A percentile compares a stretch with the other conserved stretches of the same genome.
Conservation (phyloP, 2,329 filamentous ascomycete species). For the Colletotrichum tropicale region DNA sequence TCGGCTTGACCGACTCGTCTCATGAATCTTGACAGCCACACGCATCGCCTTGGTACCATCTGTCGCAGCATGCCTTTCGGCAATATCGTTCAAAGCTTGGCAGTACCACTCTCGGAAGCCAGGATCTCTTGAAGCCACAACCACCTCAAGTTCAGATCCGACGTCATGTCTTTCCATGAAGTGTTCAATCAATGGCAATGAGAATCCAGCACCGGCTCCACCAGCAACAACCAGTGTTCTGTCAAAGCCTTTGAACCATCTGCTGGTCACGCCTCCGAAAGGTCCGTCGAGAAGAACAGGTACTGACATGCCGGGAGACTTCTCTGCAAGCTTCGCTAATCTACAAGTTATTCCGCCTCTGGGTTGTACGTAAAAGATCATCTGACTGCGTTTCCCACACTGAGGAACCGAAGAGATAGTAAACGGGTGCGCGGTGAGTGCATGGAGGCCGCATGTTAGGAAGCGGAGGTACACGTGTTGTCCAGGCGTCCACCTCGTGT, state of each 20-base stretch:
- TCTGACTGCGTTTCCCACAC: slow-evolving; percentile 30
- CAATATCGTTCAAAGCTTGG: background rate
- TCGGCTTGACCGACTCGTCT: background rate
- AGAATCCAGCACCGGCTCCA: slow-evolving; percentile 60
- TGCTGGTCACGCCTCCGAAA: slow-evolving; percentile 55
- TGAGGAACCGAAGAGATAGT: slow-evolving; percentile 56
- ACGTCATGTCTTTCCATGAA: slow-evolving; percentile 21
- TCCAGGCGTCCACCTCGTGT: slow-evolving; percentile 51
- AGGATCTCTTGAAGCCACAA: slow-evolving; percentile 5
- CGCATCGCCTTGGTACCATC: background rate
- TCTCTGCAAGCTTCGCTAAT: slow-evolving; percentile 41
- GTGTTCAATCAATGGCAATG: slow-evolving; percentile 51
- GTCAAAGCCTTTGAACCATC: slow-evolving; percentile 43
- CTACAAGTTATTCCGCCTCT: slow-evolving; percentile 53
- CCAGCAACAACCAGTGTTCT: slow-evolving; percentile 54
- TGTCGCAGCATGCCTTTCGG: background rate
- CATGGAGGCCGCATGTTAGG: slow-evolving; percentile 43
- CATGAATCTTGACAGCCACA: background rate
- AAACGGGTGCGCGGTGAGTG: slow-evolving; percentile 57
- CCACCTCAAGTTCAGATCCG: background rate
- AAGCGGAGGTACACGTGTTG: slow-evolving; percentile 63
- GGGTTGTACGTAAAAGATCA: slow-evolving; percentile 59
- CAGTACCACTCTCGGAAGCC: slow-evolving; percentile 10
- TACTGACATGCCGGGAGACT: slow-evolving; percentile 38
- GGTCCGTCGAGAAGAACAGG: slow-evolving; percentile 61